Evolutionary conservation across 2,329 filamentous ascomycete genomes (phyloP).

Genomic region (Pseudopyrenochaeta lycopersici): DNA sequence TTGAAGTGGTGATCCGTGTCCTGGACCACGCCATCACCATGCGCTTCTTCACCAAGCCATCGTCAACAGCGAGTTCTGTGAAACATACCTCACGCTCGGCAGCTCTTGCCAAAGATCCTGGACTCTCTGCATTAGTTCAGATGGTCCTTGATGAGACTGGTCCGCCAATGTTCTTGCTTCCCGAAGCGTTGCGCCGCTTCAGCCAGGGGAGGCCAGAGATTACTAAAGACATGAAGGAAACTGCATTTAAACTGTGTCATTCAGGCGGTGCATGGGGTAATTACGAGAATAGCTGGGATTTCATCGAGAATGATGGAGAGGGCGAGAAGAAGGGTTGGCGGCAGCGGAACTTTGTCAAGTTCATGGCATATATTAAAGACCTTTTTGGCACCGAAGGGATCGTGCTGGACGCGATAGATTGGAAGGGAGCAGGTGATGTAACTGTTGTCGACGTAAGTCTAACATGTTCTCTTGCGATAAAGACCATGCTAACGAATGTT

Average conservation of each 20-base stretch:
- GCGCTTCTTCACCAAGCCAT: constrained; percentile 44
- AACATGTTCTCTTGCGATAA: background rate
- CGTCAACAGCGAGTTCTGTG: constrained; percentile 20
- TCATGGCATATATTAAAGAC: constrained; percentile 47
- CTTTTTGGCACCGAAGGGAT: constrained; percentile 39
- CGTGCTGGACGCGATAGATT: constrained; percentile 36
- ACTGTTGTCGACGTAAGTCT: constrained; percentile 39
- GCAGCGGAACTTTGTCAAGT: constrained; percentile 40
- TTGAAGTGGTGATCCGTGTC: constrained; percentile 41
- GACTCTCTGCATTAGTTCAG: constrained; percentile 36
- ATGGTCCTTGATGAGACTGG: constrained; percentile 34
- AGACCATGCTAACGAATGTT: background rate
- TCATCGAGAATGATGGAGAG: constrained; percentile 43
- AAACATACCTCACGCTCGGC: constrained; percentile 41
- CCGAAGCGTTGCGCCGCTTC: constrained; percentile 37
- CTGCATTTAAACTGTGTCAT: constrained; percentile 41
- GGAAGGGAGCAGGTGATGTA: constrained; percentile 31
- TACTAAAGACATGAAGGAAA: constrained; percentile 32
- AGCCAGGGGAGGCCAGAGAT: constrained; percentile 33
- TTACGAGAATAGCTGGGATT: constrained; percentile 35
- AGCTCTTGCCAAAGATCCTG: constrained; percentile 33
- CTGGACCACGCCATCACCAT: constrained; percentile 47
- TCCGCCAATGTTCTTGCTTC: constrained; percentile 39
- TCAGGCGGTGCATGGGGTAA: constrained; percentile 35
- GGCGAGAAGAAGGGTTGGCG: constrained; percentile 42